phyloP scores from a whole-genome alignment of 768 basidiomycete genomes.

The Suillus clintonianus region DNA sequence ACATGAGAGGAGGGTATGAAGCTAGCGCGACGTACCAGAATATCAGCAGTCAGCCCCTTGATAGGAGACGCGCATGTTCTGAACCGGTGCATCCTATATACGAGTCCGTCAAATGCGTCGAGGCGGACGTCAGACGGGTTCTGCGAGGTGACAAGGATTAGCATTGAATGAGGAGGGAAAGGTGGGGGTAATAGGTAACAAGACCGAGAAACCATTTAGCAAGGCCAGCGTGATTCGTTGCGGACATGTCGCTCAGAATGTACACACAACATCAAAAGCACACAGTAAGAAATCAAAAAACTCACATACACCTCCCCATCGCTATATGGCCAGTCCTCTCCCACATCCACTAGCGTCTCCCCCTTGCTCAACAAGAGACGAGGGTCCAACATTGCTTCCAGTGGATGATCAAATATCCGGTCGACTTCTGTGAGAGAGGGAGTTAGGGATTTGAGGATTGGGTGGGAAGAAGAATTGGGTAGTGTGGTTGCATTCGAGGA shows the following conservation, averaged over 20 bases:
- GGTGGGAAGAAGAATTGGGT: constrained; percentile 10
- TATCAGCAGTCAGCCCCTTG: constrained; percentile 83
- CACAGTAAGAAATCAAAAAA: not conserved
- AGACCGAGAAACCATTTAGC: not conserved
- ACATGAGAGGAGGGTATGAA: not conserved
- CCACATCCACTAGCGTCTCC: constrained; percentile 51
- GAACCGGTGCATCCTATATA: constrained; percentile 85
- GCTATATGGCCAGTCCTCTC: constrained; percentile 76
- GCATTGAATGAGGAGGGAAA: not conserved
- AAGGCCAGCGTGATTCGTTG: too few species aligned
- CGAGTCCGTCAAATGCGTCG: constrained; percentile 47
- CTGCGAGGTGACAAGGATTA: constrained; percentile 36
- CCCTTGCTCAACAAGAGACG: constrained; percentile 39
- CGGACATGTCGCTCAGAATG: constrained; percentile 1
- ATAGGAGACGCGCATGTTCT: constrained; percentile 76
- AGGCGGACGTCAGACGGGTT: constrained; percentile 54
- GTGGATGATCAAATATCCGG: constrained; percentile 76
- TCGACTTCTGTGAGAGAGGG: constrained; percentile 73
- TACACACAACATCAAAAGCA: not conserved
- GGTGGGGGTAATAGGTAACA: not conserved
- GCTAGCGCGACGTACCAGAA: constrained; percentile 53
- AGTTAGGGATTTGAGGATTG: constrained; percentile 50
- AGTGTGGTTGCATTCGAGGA: not conserved
- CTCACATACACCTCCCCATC: constrained; percentile 71
- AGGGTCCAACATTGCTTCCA: constrained; percentile 73